Conservation (phyloP, 768 basidiomycete species). For the Daedaleopsis sinensis region DNA sequence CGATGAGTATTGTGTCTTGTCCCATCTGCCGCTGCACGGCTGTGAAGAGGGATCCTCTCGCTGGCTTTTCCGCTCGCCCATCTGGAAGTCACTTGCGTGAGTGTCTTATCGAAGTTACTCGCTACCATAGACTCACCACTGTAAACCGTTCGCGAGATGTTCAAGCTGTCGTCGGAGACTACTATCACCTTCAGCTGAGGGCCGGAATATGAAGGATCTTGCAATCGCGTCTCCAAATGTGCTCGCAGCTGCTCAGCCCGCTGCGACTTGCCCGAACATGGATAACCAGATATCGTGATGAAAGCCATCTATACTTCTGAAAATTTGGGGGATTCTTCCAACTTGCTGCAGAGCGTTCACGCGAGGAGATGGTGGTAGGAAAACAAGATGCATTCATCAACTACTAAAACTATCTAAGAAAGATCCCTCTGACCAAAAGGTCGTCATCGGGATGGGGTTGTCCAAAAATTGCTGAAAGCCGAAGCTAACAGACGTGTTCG, state of each 20-base stretch:
- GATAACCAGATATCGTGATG: constrained; percentile 87
- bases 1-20: constrained; percentile 77
- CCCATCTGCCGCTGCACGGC: constrained; percentile 77
- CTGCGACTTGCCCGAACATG: constrained; percentile 84
- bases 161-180: constrained; percentile 76
- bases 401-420: background rate
- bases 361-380: constrained; percentile 3
- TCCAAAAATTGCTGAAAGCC: constrained; percentile 93
- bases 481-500: constrained; percentile 90
- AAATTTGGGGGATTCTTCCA: too few species aligned
- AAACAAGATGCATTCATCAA: constrained; percentile 13
- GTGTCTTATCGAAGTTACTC: background rate
- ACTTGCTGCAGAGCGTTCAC: too few species aligned
- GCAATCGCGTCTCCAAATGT: constrained; percentile 56
- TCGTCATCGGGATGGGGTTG: constrained; percentile 34
- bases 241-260: constrained; percentile 65
- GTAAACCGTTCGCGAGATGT: constrained; percentile 67
- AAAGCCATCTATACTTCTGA: too few species aligned
- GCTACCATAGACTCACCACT: constrained; percentile 53
- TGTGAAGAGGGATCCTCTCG: constrained; percentile 81
- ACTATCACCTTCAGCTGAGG: constrained; percentile 48
- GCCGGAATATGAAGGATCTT: constrained; percentile 53
- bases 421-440: constrained; percentile 21
- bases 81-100: constrained; percentile 49
- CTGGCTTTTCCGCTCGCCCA: constrained; percentile 83